Evolutionary conservation across 1,139 yeast genomes (phyloP).

Genomic region (Geotrichum australiense): DNA sequence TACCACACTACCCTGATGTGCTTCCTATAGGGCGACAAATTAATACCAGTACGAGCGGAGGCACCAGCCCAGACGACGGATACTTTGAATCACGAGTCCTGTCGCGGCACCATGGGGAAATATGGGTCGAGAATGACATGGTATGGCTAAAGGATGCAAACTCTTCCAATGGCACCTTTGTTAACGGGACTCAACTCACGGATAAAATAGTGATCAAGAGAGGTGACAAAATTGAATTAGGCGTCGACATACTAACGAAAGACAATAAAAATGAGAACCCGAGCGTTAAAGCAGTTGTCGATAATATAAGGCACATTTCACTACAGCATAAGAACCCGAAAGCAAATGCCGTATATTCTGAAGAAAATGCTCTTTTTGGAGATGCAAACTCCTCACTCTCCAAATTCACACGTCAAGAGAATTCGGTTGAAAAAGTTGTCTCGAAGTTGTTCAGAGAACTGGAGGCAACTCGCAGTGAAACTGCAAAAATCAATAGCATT

Average conservation of each 20-base stretch:
- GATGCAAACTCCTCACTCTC: constrained; percentile 60
- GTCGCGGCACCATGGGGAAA: constrained; percentile 88
- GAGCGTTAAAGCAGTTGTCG: constrained; percentile 3
- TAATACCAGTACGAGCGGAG: constrained; percentile 38
- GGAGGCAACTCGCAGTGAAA: constrained; percentile 41
- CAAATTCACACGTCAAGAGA: constrained; percentile 53
- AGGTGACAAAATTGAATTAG: constrained; percentile 79
- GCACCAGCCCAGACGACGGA: constrained; percentile 76
- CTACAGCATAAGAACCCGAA: constrained; percentile 1
- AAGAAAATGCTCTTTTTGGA: constrained; percentile 75
- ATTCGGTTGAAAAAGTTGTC: constrained; percentile 47
- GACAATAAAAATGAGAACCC: constrained; percentile 1
- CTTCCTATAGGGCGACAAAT: constrained; percentile 83
- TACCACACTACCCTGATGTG: constrained; percentile 79
- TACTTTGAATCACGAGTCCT: constrained; percentile 91
- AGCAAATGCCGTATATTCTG: constrained; percentile 27
- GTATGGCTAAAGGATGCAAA: constrained; percentile 79
- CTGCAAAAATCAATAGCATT: constrained; percentile 39
- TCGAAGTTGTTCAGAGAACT: constrained; percentile 41
- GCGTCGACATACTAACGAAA: constrained; percentile 58
- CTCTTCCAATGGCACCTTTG: constrained; percentile 90
- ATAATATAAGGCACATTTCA: neutral
- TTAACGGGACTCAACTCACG: constrained; percentile 65
- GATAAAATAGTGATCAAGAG: constrained; percentile 48
- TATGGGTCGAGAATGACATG: constrained; percentile 70